These are phyloP conservation scores for Aspergillus leporis DNA, from an alignment of 495 filamentous ascomycete species.

Conservation along the genomic window DNA sequence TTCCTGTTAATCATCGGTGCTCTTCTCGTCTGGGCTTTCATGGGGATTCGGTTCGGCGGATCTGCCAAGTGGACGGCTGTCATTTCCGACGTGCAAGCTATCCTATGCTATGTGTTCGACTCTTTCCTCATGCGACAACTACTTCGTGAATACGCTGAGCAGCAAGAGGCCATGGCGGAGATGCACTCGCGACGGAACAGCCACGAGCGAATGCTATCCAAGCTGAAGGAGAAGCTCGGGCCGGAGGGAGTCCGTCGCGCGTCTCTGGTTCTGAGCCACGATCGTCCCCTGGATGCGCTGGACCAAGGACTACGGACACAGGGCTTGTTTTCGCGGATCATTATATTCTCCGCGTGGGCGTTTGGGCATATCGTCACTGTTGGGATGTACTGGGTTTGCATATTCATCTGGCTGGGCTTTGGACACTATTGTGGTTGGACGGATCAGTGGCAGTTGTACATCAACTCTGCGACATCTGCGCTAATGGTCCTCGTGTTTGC, in stretches of 20 bases:
- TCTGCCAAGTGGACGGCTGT: slow-evolving; percentile 35
- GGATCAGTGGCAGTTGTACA: slow-evolving; percentile 39
- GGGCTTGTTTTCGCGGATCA: background rate
- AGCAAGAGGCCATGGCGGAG: slow-evolving; percentile 24
- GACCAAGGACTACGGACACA: background rate
- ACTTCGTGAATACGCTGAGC: slow-evolving; percentile 28
- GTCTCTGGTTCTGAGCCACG: background rate
- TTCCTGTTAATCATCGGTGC: slow-evolving; percentile 28
- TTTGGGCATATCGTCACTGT: slow-evolving; percentile 31
- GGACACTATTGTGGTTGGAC: slow-evolving; percentile 30
- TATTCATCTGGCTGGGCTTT: slow-evolving; percentile 39
- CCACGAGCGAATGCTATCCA: slow-evolving; percentile 25
- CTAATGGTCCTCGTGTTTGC: slow-evolving; percentile 36
- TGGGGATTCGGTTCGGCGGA: slow-evolving; percentile 30
- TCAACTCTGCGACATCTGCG: slow-evolving; percentile 40
- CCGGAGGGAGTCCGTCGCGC: background rate
- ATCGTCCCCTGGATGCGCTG: slow-evolving; percentile 8
- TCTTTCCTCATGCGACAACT: slow-evolving; percentile 43
- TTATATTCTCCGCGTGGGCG: slow-evolving; percentile 16
- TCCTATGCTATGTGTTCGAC: slow-evolving; percentile 39
- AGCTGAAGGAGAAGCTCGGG: background rate
- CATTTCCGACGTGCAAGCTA: slow-evolving; percentile 38
- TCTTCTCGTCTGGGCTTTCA: slow-evolving; percentile 29
- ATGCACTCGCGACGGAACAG: slow-evolving; percentile 32
- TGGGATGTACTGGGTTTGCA: slow-evolving; percentile 36